Conservation (phyloP, 108 stramenopile species). For the Skeletonema menzelii region DNA sequence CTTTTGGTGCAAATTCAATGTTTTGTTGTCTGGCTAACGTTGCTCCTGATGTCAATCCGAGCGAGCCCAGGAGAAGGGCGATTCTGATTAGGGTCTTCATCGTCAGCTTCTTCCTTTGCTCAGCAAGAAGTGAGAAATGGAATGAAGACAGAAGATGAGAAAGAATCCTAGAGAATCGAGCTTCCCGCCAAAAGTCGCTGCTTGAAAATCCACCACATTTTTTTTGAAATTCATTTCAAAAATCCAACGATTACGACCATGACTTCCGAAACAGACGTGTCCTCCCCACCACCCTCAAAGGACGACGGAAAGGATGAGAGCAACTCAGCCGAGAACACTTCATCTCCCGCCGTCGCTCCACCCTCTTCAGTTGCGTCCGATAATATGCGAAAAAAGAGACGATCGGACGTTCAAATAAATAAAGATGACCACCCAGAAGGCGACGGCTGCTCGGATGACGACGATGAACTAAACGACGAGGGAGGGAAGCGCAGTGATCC, state of each 20-base stretch:
- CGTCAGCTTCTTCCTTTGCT: too few relatives aligned
- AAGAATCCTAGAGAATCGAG: too few relatives aligned
- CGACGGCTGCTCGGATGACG: constrained; percentile 10
- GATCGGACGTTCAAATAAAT: constrained; percentile 35
- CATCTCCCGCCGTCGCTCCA: neutral
- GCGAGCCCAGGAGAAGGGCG: constrained; percentile 5
- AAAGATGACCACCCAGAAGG: constrained; percentile 30
- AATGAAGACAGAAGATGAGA: too few relatives aligned
- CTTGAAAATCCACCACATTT: too few relatives aligned
- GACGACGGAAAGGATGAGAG: neutral
- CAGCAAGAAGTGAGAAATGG: neutral
- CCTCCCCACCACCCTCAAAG: neutral
- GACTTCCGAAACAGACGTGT: neutral
- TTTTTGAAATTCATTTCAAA: too few relatives aligned
- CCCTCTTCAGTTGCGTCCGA: neutral
- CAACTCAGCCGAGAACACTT: neutral
- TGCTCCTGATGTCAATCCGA: neutral
- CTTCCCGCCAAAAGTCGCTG: too few relatives aligned
- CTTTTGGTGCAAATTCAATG: neutral
- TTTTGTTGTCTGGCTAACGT: neutral
- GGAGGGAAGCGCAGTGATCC: constrained; percentile 45
- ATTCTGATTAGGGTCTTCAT: neutral
- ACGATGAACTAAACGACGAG: constrained; percentile 34
- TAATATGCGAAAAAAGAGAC: constrained; percentile 21
- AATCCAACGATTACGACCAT: too few relatives aligned